These are phyloP conservation scores for Diplodia mutila DNA, from an alignment of 2,329 filamentous ascomycete species.

Conservation along the genomic window DNA sequence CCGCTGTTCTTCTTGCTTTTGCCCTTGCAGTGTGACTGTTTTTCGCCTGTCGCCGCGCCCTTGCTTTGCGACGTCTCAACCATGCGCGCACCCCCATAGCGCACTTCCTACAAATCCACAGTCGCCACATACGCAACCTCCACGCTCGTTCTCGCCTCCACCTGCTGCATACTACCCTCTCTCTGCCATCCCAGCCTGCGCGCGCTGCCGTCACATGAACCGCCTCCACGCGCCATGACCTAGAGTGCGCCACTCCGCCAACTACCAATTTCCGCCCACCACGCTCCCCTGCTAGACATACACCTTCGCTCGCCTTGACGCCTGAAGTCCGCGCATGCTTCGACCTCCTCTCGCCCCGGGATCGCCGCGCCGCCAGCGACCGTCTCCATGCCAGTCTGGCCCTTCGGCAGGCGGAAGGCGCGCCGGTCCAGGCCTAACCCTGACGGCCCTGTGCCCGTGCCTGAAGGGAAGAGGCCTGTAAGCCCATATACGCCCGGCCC, in stretches of 20 bases:
- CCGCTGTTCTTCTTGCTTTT: slow-evolving; percentile 7
- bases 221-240: slow-evolving; percentile 75
- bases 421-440: slow-evolving; percentile 20
- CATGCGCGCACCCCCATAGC: slow-evolving; percentile 19
- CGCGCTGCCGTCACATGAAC: slow-evolving; percentile 91
- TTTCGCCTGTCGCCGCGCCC: slow-evolving; percentile 10
- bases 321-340: slow-evolving; percentile 18
- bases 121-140: slow-evolving; percentile 20
- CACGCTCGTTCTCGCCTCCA: slow-evolving; percentile 7
- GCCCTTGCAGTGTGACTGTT: slow-evolving; percentile 24
- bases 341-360: slow-evolving; percentile 15
- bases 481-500: slow-evolving; percentile 29
- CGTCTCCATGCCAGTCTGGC: slow-evolving; percentile 75
- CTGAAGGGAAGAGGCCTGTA: slow-evolving; percentile 51
- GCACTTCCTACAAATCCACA: slow-evolving; percentile 21
- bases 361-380: slow-evolving; percentile 19
- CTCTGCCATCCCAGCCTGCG: slow-evolving; percentile 43
- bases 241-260: slow-evolving; percentile 55
- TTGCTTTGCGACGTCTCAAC: slow-evolving; percentile 23
- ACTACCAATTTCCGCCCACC: slow-evolving; percentile 10
- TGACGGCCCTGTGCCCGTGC: slow-evolving; percentile 51
- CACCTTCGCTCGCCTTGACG: slow-evolving; percentile 19
- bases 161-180: background rate
- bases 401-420: slow-evolving; percentile 59
- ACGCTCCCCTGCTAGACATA: slow-evolving; percentile 15